Evolutionary conservation across 768 basidiomycete genomes (phyloP).

Genomic region (Tephrocybe sp.): DNA sequence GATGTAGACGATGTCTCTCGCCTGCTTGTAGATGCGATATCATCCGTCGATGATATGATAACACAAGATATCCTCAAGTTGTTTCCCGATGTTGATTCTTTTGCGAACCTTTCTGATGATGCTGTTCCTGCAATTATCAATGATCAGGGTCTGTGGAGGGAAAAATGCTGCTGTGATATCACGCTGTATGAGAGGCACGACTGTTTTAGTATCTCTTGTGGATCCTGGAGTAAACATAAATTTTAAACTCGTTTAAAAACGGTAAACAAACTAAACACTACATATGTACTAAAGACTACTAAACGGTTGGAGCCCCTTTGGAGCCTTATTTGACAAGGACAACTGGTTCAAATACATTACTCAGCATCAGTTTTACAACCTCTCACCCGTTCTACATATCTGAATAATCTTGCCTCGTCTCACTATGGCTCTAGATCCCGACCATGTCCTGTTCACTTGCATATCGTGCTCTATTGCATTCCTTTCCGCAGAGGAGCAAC

Average conservation of each 20-base stretch:
- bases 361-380: constrained; percentile 2
- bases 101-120: constrained; percentile 34
- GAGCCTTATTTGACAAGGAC: constrained; percentile 9
- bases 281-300: too few relatives aligned
- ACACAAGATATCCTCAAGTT: constrained; percentile 35
- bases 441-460: constrained; percentile 70
- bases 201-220: constrained; percentile 45
- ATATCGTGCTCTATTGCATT: constrained; percentile 91
- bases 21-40: constrained; percentile 33
- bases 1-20: constrained; percentile 24
- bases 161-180: constrained; percentile 33
- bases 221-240: too few relatives aligned
- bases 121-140: constrained; percentile 41
- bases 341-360: constrained; percentile 3
- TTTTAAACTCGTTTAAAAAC: too few relatives aligned
- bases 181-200: constrained; percentile 51
- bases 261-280: too few relatives aligned
- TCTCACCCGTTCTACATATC: neutral
- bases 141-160: constrained; percentile 29
- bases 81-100: constrained; percentile 36
- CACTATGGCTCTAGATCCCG: constrained; percentile 28
- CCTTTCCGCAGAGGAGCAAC: constrained; percentile 75
- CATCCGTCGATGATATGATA: constrained; percentile 36
- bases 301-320: too few relatives aligned
- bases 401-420: too few relatives aligned